A percentile compares a stretch with the other conserved stretches of the same genome.
Conservation (phyloP, 2,329 filamentous ascomycete species). For the Aurifilum marmelostoma region DNA sequence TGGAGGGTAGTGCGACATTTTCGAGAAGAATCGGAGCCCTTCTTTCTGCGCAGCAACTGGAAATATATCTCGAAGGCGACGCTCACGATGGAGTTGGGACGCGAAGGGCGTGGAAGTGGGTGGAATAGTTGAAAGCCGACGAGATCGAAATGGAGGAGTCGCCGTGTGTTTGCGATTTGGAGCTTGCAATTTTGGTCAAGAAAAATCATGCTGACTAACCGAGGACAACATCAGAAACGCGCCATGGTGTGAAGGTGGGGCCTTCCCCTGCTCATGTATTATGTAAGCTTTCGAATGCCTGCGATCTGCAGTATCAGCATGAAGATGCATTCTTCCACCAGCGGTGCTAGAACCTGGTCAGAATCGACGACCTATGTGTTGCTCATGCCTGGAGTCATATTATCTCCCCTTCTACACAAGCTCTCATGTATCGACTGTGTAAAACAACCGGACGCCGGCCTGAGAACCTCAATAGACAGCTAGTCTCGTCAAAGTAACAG, state of each 20-base stretch:
- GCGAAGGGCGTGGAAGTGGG: neutral
- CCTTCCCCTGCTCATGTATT: neutral
- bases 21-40: neutral
- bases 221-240: neutral
- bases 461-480: neutral
- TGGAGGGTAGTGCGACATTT: slow-evolving; percentile 29
- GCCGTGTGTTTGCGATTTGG: neutral
- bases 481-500: neutral
- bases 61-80: slow-evolving; percentile 13
- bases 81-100: slow-evolving; percentile 7
- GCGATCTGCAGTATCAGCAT: no score
- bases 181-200: slow-evolving; percentile 4
- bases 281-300: neutral
- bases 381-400: no score
- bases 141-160: slow-evolving; percentile 1
- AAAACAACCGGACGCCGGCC: no score
- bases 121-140: slow-evolving; percentile 3
- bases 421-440: no score
- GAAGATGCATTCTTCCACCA: no score
- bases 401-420: no score
- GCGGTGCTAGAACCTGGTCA: no score
- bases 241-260: neutral
- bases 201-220: slow-evolving; percentile 4
- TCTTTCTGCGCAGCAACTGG: slow-evolving; percentile 2
- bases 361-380: no score